Evolutionary conservation across 192 early-diverging fungal genomes (phyloP), one percentile per base, ranked within the genome.

Genomic region (Mortierella claussenii): DNA sequence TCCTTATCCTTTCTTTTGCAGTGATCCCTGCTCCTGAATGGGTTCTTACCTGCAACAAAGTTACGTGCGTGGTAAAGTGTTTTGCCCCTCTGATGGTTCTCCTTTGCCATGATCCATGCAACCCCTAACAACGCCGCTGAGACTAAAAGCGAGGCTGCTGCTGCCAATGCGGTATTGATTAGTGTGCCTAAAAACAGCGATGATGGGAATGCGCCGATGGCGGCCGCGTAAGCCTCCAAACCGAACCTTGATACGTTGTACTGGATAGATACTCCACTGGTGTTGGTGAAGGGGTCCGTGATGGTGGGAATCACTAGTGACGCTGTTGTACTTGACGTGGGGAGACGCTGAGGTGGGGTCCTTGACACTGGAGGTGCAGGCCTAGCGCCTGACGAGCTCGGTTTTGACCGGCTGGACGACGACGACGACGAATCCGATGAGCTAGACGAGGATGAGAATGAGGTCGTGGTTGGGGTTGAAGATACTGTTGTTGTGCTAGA

Each of bases 21-120:
- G n/a, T n/a, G n/a, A n/a, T n/a, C n/a, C n/a, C n/a, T n/a, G n/a
- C n/a, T n/a, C n/a, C n/a, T n/a, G n/a, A n/a, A n/a, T n/a, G n/a
- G n/a, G 4, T 24, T 13, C 18, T 51, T 67, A 60, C 73, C 73
- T 47, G 58, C 65, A 18, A 76, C 63, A 60, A 76, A 76, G 46
- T 76, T 76, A 46, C 56, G 33, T 0, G 73, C 64, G 48, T 76
- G 73, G 24, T 76, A 44, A 23, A 76, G 60, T 0, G 55, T 70
- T 31, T 82, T 82, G 17, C 71, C 63, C 6, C 18, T 37, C 28
- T 81, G 73, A n/a, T 67, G 73, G 20, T 60, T 67, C 21, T 76
- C 73, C 24, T 57, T 76, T 44, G 73, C 63, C 64, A 51, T 76
- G 27, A 55, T 56, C 64, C 63, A 76, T 4, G 65, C 73, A 20